Evolutionary conservation across 805 yeast species (phyloP), one percentile per base, ranked within the genome.

Genomic region (Naumovozyma castellii): DNA sequence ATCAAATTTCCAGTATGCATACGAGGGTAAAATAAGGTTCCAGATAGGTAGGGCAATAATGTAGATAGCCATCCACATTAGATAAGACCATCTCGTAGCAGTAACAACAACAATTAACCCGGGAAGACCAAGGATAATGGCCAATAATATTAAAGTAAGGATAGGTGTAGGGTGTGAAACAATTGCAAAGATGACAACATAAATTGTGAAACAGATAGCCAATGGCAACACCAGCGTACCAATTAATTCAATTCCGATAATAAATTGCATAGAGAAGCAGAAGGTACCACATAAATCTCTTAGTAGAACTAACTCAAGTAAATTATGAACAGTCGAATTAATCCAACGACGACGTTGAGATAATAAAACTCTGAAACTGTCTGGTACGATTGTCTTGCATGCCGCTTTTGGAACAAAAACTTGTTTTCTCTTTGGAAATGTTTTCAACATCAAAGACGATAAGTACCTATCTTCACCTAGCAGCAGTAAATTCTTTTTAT

Each of bases 261-360:
- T 84, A 63, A 87, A 87, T 62, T 87, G 95, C 97, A 87, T 87
- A 1, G 95, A 86, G 51, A 88, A 84, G 51, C 95, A 86, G 58
- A 87, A 87, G 0, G 94, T 85, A 49, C 97, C 97, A 71, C 97
- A 87, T 47, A 88, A 69, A 59, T 87, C 95, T 39, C 78, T 77
- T 16, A 87, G 88, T 45, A 84, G 65, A 3, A 81, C 84, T 54
- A 87, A 74, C 61, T 87, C 97, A 78, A 88, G 73, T 61, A 87
- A 72, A 56, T 87, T 87, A 62, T 87, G 97, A 29, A 87, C 88
- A 0, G 97, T 88, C 3, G 96, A 87, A 61, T 87, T 87, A 51
- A 87, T 87, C 97, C 97, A 87, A 59, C 97, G 83, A 66, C 97
- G 84, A 60, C 97, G 80, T 60, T 87, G 97, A 1, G 95, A 87